These are phyloP conservation scores for Fusarium devonianum DNA, from an alignment of 2,329 filamentous ascomycete genomes.

Conservation along the genomic window DNA sequence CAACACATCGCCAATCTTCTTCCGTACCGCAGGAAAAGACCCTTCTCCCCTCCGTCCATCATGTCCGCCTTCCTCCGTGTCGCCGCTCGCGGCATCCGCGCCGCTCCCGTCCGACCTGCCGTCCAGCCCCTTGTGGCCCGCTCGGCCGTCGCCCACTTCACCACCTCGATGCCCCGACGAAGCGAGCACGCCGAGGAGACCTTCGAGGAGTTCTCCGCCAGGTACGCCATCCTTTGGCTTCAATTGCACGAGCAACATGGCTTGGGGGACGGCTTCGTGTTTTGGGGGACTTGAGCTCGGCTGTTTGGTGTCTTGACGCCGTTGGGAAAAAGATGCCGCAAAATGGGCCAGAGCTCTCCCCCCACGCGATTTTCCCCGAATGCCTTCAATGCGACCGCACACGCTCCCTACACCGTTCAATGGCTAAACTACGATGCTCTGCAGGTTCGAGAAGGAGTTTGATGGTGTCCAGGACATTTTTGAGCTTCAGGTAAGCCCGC, in stretches of 20 bases:
- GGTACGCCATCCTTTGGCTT: constrained; percentile 66
- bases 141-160: constrained; percentile 67
- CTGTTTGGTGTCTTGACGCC: constrained; percentile 14
- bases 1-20: constrained; percentile 33
- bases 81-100: constrained; percentile 74
- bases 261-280: constrained; percentile 10
- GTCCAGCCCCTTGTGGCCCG: constrained; percentile 62
- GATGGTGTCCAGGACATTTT: constrained; percentile 97
- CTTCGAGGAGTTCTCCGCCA: constrained; percentile 97
- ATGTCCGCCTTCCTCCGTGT: constrained; percentile 74
- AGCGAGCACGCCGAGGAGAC: constrained; percentile 87
- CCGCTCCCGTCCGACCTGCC: constrained; percentile 66
- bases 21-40: constrained; percentile 40
- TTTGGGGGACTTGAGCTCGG: constrained; percentile 1
- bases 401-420: constrained; percentile 33
- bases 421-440: constrained; percentile 38
- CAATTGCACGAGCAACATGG: constrained; percentile 18
- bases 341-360: constrained; percentile 31
- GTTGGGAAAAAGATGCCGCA: constrained; percentile 40
- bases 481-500: constrained; percentile 86
- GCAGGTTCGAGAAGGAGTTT: constrained; percentile 99
- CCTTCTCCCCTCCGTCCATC: constrained; percentile 55
- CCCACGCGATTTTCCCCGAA: constrained; percentile 41
- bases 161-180: constrained; percentile 65
- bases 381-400: constrained; percentile 38